phyloP scores from a whole-genome alignment of 169 alveolate species.

The Cryptosporidium ryanae region DNA sequence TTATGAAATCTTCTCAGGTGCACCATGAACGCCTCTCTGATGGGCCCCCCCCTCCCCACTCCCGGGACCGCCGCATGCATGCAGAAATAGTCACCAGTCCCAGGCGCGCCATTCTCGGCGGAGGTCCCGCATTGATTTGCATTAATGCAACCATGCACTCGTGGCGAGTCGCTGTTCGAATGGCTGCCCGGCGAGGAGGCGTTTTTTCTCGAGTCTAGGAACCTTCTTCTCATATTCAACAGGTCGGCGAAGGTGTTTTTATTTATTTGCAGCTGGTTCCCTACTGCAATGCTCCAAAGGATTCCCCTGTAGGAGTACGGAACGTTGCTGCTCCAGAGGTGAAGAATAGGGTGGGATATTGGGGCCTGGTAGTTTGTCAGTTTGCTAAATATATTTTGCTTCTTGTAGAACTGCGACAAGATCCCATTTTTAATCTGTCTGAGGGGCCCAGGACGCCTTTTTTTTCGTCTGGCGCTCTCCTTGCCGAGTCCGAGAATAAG shows the following conservation, averaged over 20 bases:
- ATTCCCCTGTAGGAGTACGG: constrained; percentile 64
- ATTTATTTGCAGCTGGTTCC: constrained; percentile 48
- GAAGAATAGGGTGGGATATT: constrained; percentile 40
- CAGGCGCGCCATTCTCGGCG: not conserved
- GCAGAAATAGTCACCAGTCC: not conserved
- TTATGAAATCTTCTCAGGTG: constrained; percentile 66
- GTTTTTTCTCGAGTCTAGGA: not conserved
- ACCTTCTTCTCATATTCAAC: not conserved
- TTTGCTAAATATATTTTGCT: constrained; percentile 10
- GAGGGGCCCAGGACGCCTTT: not conserved
- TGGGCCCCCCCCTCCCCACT: constrained; percentile 63
- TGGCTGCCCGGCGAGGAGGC: too few species aligned
- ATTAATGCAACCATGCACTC: not conserved
- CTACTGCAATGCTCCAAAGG: constrained; percentile 48
- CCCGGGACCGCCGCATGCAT: not conserved
- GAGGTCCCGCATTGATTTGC: not conserved
- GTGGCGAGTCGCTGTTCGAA: too few species aligned
- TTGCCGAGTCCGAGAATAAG: not conserved
- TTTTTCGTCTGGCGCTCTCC: not conserved
- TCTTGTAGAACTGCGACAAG: not conserved
- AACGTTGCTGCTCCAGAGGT: constrained; percentile 45
- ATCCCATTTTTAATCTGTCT: not conserved
- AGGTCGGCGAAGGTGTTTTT: constrained; percentile 1
- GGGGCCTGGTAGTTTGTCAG: constrained; percentile 61
- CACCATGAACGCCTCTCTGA: constrained; percentile 27